These are phyloP conservation scores for Pichia terricola DNA, from an alignment of 1,139 yeast species.

Conservation along the genomic window DNA sequence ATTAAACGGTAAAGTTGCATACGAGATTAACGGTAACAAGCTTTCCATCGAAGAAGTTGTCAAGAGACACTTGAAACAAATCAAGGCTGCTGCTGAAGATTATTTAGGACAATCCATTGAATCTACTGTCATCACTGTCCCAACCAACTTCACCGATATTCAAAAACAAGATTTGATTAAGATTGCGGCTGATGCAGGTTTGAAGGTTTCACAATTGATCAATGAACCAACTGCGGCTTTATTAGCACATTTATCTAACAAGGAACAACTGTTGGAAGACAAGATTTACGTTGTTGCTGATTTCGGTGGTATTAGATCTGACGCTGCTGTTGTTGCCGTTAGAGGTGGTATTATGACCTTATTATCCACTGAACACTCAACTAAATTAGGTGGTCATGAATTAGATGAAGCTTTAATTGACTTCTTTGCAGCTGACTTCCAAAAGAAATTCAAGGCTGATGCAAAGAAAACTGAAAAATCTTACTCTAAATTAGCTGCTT, in stretches of 20 bases:
- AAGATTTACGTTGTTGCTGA: constrained; percentile 88
- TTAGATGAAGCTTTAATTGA: constrained; percentile 76
- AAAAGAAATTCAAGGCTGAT: constrained; percentile 75
- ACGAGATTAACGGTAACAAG: constrained; percentile 40
- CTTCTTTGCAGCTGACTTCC: constrained; percentile 85
- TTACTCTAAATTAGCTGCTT: constrained; percentile 78
- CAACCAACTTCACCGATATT: constrained; percentile 72
- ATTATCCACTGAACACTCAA: constrained; percentile 77
- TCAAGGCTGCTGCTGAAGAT: constrained; percentile 86
- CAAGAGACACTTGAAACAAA: constrained; percentile 73
- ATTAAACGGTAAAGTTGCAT: constrained; percentile 61
- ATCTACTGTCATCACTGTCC: constrained; percentile 83
- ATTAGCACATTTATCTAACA: constrained; percentile 60
- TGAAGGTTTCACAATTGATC: constrained; percentile 77
- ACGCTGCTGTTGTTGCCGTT: constrained; percentile 86
- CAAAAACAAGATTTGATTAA: constrained; percentile 59
- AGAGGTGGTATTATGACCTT: constrained; percentile 92
- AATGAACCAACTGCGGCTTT: constrained; percentile 92
- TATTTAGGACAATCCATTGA: constrained; percentile 76
- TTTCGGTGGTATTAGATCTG: constrained; percentile 94
- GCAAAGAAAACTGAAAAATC: constrained; percentile 80
- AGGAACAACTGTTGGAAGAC: constrained; percentile 49
- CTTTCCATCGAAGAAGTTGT: constrained; percentile 70
- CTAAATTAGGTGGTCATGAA: constrained; percentile 77
- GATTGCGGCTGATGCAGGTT: constrained; percentile 62